phyloP scores from a whole-genome alignment of 2,329 filamentous ascomycete genomes.

The Myotisia sp. region DNA sequence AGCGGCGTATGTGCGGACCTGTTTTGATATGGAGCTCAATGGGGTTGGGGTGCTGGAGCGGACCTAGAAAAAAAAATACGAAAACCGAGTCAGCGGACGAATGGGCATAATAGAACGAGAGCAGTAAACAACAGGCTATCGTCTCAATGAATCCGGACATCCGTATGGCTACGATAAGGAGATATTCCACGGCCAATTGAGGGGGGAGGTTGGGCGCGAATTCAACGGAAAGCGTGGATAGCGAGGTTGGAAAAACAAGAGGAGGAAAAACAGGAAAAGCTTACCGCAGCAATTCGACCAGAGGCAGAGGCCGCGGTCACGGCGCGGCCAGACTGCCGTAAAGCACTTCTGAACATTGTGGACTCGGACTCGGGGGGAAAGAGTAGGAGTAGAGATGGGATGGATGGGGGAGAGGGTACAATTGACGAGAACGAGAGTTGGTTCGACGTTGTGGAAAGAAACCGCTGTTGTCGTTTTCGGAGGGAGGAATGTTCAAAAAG shows the following conservation, averaged over 20 bases:
- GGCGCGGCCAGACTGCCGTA: constrained; percentile 91
- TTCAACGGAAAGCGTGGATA: background rate
- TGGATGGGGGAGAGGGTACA: constrained; percentile 29
- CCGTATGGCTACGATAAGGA: background rate
- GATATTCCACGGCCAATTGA: constrained; percentile 1
- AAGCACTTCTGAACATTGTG: constrained; percentile 95
- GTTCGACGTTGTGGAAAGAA: too few relatives aligned
- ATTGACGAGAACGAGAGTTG: constrained; percentile 26
- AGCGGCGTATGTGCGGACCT: constrained; percentile 74
- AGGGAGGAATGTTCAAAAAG: too few relatives aligned
- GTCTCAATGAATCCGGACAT: constrained; percentile 10
- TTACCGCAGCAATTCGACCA: constrained; percentile 86
- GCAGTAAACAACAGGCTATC: constrained; percentile 4
- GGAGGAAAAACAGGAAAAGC: constrained; percentile 40
- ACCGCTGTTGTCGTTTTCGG: too few relatives aligned
- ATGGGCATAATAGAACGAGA: background rate
- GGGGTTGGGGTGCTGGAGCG: constrained; percentile 72
- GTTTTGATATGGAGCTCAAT: constrained; percentile 55
- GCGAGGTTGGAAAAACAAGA: constrained; percentile 14
- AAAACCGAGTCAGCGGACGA: background rate
- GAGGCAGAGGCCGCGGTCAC: constrained; percentile 86
- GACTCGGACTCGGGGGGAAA: too few relatives aligned
- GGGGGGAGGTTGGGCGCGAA: constrained; percentile 2
- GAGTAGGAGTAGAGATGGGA: constrained; percentile 30
- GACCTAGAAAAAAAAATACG: constrained; percentile 41